phyloP scores from a whole-genome alignment of 805 yeast genomes.

The Metschnikowia reukaufii region DNA sequence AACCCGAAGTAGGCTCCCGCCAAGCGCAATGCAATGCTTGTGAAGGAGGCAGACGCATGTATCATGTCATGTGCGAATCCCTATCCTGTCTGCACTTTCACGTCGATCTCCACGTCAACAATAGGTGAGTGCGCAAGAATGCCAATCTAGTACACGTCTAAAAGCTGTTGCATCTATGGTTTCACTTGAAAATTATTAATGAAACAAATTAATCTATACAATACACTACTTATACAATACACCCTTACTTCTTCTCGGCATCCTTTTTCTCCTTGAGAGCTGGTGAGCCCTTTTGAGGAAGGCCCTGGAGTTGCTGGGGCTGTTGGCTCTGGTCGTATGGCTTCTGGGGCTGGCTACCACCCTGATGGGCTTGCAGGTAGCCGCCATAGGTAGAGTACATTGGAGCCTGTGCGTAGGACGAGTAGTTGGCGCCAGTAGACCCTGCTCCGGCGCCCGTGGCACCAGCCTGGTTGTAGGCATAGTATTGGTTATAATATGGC shows the following conservation, averaged over 20 bases:
- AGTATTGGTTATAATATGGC: constrained; percentile 40
- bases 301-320: constrained; percentile 14
- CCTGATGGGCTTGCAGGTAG: constrained; percentile 16
- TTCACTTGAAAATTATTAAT: not conserved
- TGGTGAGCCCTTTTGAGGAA: constrained; percentile 17
- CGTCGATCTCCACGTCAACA: not conserved
- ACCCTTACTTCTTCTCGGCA: constrained; percentile 16
- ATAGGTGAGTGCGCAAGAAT: too few species aligned
- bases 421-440: constrained; percentile 14
- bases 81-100: constrained; percentile 3
- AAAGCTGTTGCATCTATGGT: too few species aligned
- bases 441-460: constrained; percentile 11
- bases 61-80: constrained; percentile 4
- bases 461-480: constrained; percentile 40
- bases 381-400: constrained; percentile 18
- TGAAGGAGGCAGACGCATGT: constrained; percentile 2
- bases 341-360: constrained; percentile 15
- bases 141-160: too few species aligned
- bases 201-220: constrained; percentile 11
- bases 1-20: not conserved
- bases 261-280: constrained; percentile 18
- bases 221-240: constrained; percentile 15
- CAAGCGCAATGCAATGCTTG: constrained; percentile 3
- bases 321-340: constrained; percentile 16
- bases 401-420: constrained; percentile 21